Evolutionary conservation across 768 basidiomycete species (phyloP).

Genomic region (Termitomyces sp.): DNA sequence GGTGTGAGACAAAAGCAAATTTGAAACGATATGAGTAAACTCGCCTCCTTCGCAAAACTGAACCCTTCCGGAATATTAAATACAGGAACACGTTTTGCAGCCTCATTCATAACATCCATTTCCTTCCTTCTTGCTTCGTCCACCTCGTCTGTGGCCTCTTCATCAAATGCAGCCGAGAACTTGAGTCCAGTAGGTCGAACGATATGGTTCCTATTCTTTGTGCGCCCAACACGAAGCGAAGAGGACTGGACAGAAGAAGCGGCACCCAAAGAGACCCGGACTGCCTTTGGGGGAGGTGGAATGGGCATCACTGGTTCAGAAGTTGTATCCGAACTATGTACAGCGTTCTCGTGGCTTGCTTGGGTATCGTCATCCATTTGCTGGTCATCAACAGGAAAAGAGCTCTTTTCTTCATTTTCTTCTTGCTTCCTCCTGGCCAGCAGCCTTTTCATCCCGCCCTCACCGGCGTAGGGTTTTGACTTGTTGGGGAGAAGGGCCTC

Average conservation of each 20-base stretch:
- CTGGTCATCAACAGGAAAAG: constrained; percentile 18
- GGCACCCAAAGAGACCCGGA: constrained; percentile 26
- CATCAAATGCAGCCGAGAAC: constrained; percentile 65
- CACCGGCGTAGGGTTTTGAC: constrained; percentile 75
- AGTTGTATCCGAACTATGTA: constrained; percentile 14
- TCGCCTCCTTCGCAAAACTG: constrained; percentile 59
- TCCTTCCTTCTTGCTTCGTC: constrained; percentile 34
- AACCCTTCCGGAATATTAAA: constrained; percentile 63
- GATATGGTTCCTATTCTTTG: constrained; percentile 55
- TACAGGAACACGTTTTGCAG: constrained; percentile 46
- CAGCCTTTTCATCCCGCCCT: constrained; percentile 75
- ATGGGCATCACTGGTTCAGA: constrained; percentile 15
- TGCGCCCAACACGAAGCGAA: constrained; percentile 63
- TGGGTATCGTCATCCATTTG: constrained; percentile 21
- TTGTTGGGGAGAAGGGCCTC: constrained; percentile 41
- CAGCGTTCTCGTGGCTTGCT: constrained; percentile 6
- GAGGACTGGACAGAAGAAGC: constrained; percentile 32
- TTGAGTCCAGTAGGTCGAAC: constrained; percentile 49
- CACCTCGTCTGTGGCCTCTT: constrained; percentile 44
- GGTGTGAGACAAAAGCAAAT: constrained; percentile 4
- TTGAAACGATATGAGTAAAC: constrained; percentile 15
- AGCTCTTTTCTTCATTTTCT: constrained; percentile 39
- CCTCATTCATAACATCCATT: constrained; percentile 44
- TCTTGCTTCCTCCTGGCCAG: constrained; percentile 59
- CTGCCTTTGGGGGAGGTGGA: constrained; percentile 22